Evolutionary conservation across 768 basidiomycete genomes (phyloP), one percentile per base, ranked within the genome.

Genomic region (Coprinopsis sp.): DNA sequence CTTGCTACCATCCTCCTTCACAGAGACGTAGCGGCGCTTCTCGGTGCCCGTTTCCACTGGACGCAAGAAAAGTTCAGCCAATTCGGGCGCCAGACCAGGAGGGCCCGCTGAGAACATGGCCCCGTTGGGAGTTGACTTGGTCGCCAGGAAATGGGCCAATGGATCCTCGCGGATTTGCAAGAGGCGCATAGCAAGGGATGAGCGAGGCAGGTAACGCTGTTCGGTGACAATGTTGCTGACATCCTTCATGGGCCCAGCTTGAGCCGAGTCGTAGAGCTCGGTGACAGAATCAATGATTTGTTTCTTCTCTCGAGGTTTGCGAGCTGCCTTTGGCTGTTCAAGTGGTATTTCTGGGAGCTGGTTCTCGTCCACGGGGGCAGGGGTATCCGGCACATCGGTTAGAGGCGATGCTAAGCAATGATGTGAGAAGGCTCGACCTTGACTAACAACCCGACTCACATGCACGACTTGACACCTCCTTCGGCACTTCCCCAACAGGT

Each of bases 231-330:
- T 92, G 46, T 75, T 76, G 44, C 80, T 82, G 45, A 86, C 78
- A 55, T 74, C 77, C 47, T 68, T 68, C 33, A 81, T 72, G 33
- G 77, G 79, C 24, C 74, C 73, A 19, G 70, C 69, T 21, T 79
- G 76, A 21, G 76, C 77, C 2, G 81, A 81, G 47, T 81, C 81
- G 33, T 77, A 74, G 34, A 93, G 77, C 64, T 97, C 93, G 6
- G 87, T 93, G 34, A 91, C 79, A n/a, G 79, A 76, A 62, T 97
- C 94, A 46, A 95, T 87, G 36, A 93, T 89, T 54, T 89, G 85
- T 64, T 87, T 94, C 74, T 84, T 90, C 58, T 86, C 83, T 53
- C 78, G 81, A 28, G 63, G 53, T 64, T 82, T 77, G 30, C 47
- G 29, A n/a, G n/a, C n/a, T 58, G 57, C 60, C 49, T 71, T 73